These are phyloP conservation scores for Serpula lacrymans DNA, from an alignment of 768 basidiomycete genomes.

Conservation along the genomic window DNA sequence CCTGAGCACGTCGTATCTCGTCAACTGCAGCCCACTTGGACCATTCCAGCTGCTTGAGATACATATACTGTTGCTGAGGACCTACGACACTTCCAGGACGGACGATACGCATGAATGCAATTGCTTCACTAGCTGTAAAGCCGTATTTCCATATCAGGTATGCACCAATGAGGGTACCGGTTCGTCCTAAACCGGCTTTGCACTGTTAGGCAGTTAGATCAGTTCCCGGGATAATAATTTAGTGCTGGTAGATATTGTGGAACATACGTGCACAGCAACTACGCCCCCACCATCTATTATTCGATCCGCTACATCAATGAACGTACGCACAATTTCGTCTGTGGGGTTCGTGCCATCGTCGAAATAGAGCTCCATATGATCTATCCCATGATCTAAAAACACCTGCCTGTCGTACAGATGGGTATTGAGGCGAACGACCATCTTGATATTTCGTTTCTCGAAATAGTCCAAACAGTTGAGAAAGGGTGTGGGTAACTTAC, in stretches of 20 bases:
- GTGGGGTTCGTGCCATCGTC: conserved; percentile 98
- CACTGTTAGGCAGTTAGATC: no score
- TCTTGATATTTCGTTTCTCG: conserved; percentile 78
- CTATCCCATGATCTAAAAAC: conserved; percentile 82
- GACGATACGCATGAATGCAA: conserved; percentile 97
- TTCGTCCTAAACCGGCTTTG: conserved; percentile 94
- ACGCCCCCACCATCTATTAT: conserved; percentile 76
- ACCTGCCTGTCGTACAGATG: conserved; percentile 81
- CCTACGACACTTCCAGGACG: conserved; percentile 93
- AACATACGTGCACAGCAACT: conserved; percentile 82
- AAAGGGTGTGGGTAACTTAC: conserved; percentile 77
- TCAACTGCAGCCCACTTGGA: conserved; percentile 89
- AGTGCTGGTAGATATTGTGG: not conserved
- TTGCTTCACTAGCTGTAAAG: conserved; percentile 93
- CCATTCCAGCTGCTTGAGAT: conserved; percentile 93
- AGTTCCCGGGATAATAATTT: no score
- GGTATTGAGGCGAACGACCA: conserved; percentile 93
- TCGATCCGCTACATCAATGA: conserved; percentile 82
- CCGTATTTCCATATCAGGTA: conserved; percentile 99
- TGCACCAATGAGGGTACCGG: conserved; percentile 95
- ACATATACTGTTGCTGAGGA: conserved; percentile 93
- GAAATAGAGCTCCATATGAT: conserved; percentile 91
- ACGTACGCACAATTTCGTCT: conserved; percentile 89
- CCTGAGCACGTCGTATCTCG: conserved; percentile 53
- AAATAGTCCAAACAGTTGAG: conserved; percentile 93